A percentile compares a stretch with the other conserved stretches of the same genome.
Evolutionary conservation across 176 grass and related monocot species (phyloP).

Genomic region (Avena eriantha): DNA sequence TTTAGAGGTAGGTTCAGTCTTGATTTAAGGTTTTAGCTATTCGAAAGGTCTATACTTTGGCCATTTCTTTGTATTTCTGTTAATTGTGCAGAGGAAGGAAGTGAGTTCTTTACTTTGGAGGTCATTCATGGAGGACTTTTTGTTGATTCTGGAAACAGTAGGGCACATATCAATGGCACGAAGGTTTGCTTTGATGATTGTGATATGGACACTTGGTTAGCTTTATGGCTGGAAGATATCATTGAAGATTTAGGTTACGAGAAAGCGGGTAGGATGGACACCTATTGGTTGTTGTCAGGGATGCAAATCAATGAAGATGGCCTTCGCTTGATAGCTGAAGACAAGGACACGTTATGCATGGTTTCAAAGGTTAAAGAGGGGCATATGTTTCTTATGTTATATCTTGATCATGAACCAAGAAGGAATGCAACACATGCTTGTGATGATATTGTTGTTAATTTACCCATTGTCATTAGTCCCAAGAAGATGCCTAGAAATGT

Average conservation of each 20-base stretch:
- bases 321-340: not conserved
- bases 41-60: too few relatives aligned
- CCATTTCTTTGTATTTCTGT: too few relatives aligned
- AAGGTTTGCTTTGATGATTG: not conserved
- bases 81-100: too few relatives aligned
- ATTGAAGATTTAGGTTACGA: not conserved
- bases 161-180: not conserved
- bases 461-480: not conserved
- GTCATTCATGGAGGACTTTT: too few relatives aligned
- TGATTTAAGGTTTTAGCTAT: too few relatives aligned
- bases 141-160: not conserved
- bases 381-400: not conserved
- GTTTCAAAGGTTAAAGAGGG: not conserved
- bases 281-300: not conserved
- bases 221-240: not conserved
- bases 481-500: too few relatives aligned
- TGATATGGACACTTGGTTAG: not conserved
- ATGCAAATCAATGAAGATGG: not conserved
- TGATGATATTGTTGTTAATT: not conserved
- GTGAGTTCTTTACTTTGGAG: too few relatives aligned
- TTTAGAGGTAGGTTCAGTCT: too few relatives aligned
- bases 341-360: not conserved
- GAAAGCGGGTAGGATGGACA: not conserved
- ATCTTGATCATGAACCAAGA: not conserved
- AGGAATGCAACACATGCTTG: too few relatives aligned